These are phyloP conservation scores for Penicillium flavigenum DNA, from an alignment of 495 filamentous ascomycete genomes.

Conservation along the genomic window DNA sequence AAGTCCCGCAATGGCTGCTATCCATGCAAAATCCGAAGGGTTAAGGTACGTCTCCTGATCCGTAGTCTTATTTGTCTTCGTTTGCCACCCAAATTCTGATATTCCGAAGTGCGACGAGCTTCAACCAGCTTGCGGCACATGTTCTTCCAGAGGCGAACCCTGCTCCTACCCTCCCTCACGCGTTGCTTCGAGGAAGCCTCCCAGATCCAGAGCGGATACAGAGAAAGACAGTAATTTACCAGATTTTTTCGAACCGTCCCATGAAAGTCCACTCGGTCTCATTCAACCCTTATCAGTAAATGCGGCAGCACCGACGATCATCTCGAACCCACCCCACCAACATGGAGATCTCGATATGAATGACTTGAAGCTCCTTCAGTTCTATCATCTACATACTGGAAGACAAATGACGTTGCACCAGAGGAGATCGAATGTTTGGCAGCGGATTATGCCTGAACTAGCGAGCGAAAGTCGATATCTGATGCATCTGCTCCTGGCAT, in stretches of 20 bases:
- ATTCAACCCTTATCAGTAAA: constrained; percentile 8
- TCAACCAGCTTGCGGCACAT: constrained; percentile 16
- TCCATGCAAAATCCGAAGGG: constrained; percentile 12
- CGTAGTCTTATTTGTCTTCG: not conserved
- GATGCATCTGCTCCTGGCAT: constrained; percentile 21
- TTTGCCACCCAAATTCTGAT: constrained; percentile 1
- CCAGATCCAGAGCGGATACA: constrained; percentile 3
- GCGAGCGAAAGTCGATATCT: constrained; percentile 8
- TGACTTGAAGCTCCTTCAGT: constrained; percentile 14
- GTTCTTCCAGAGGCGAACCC: constrained; percentile 10
- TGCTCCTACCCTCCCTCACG: constrained; percentile 12
- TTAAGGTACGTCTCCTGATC: constrained; percentile 9
- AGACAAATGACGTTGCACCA: constrained; percentile 8
- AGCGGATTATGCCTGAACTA: constrained; percentile 13
- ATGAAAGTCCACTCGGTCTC: not conserved
- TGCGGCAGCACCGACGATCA: not conserved
- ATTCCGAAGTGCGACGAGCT: constrained; percentile 17
- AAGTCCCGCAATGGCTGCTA: constrained; percentile 20
- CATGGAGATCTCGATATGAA: constrained; percentile 9
- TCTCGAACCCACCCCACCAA: not conserved
- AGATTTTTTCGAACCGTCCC: not conserved
- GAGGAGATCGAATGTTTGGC: constrained; percentile 7
- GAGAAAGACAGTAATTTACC: not conserved
- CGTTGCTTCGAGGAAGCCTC: not conserved
- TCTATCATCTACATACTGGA: constrained; percentile 16